A percentile compares a stretch with the other conserved stretches of the same genome.
Evolutionary conservation across 2,329 filamentous ascomycete genomes (phyloP).

Genomic region (Elsinoe batatas): DNA sequence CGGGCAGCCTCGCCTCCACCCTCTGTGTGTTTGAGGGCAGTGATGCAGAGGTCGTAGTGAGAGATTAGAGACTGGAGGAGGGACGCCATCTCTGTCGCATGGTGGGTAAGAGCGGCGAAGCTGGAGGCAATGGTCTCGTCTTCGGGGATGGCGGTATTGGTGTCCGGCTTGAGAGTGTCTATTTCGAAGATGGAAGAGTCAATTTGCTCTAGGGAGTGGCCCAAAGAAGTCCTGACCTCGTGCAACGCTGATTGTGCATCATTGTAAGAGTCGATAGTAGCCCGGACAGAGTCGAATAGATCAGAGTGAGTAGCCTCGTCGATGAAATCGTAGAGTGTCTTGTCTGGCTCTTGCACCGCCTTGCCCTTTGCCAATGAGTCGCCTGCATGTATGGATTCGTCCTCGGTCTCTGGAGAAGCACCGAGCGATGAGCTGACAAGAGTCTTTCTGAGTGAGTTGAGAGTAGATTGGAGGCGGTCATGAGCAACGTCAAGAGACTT

Average conservation of each 20-base stretch:
- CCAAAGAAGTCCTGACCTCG: conserved; percentile 54
- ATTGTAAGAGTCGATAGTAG: conserved; percentile 61
- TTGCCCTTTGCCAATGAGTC: conserved; percentile 1
- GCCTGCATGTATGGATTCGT: conserved; percentile 33
- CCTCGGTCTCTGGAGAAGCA: conserved; percentile 33
- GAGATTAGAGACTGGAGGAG: conserved; percentile 69
- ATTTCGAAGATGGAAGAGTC: conserved; percentile 8
- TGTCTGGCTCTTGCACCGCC: conserved; percentile 31
- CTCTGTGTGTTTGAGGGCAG: conserved; percentile 82
- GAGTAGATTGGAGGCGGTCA: conserved; percentile 53
- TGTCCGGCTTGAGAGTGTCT: conserved; percentile 19
- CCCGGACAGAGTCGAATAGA: conserved; percentile 57
- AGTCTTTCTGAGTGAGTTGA: conserved; percentile 54
- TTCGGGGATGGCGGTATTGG: conserved; percentile 22
- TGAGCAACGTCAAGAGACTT: conserved; percentile 58
- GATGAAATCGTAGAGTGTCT: conserved; percentile 65
- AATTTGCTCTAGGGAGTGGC: conserved; percentile 59
- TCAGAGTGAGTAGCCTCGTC: conserved; percentile 60
- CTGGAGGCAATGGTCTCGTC: conserved; percentile 35
- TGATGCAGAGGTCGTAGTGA: conserved; percentile 90
- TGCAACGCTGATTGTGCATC: conserved; percentile 52
- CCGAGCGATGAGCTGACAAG: conserved; percentile 55
- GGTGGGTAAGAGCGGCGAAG: conserved; percentile 51
- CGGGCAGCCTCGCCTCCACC: conserved; percentile 40
- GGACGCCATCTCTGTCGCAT: conserved; percentile 74